Evolutionary conservation across 805 yeast species (phyloP).

Genomic region (Sugiyamaella americana): DNA sequence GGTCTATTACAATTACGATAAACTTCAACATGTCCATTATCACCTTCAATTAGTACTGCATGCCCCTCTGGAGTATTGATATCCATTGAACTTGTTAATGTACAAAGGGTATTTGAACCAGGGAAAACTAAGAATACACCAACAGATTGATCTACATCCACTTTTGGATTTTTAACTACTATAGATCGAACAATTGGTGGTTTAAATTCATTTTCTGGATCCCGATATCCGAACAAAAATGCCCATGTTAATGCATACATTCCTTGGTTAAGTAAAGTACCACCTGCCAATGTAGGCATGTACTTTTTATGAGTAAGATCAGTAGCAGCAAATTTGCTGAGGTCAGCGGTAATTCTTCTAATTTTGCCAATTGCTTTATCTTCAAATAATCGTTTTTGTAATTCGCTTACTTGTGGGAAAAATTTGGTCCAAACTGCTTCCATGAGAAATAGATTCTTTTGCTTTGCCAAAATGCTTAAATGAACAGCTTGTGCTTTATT

Average conservation of each 20-base stretch:
- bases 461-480: constrained; percentile 37
- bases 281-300: constrained; percentile 47
- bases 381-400: constrained; percentile 35
- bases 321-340: constrained; percentile 36
- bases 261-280: constrained; percentile 52
- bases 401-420: constrained; percentile 39
- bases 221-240: constrained; percentile 15
- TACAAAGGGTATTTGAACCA: constrained; percentile 11
- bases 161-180: constrained; percentile 14
- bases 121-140: constrained; percentile 15
- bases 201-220: constrained; percentile 16
- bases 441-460: constrained; percentile 42
- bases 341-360: constrained; percentile 40
- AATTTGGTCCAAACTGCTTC: constrained; percentile 33
- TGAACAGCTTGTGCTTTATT: constrained; percentile 39
- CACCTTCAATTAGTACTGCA: constrained; percentile 12
- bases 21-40: constrained; percentile 8
- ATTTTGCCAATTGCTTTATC: constrained; percentile 44
- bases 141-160: constrained; percentile 18
- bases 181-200: constrained; percentile 12
- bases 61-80: not conserved
- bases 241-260: constrained; percentile 44
- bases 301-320: constrained; percentile 17
- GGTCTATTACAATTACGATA: not conserved
- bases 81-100: constrained; percentile 12